Base-by-base conservation (phyloP, 257 asterid species). In the Apocynum venetum region DNA sequence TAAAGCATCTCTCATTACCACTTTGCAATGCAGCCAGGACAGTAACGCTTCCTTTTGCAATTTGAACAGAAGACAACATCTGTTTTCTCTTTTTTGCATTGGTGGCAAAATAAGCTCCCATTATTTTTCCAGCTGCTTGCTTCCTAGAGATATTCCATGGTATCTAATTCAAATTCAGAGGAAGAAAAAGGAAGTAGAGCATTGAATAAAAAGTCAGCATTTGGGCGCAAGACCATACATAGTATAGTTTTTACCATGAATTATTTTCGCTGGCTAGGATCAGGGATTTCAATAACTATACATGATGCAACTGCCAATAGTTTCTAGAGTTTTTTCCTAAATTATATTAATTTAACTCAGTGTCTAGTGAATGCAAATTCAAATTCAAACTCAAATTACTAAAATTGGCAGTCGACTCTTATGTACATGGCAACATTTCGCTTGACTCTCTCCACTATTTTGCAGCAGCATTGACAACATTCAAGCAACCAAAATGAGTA, bases 41-140 rank as follows among this genome's bases (percentile, higher is more conserved):
- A 91, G 87, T 91, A 91, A 74, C 86, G 89, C 75, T 87, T 92
- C 83, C 68, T 82, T 71, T 84, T 86, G 91, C 97, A 93, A 60
- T 83, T 89, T 67, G 86, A 87, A 87, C 97, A 91, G 77, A 80
- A 36, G 80, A 85, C 78, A 60, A 86, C 61, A 46, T 75, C 83
- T 66, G 35, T 75, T 79, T 82, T 84, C 76, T 77, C 49, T 49
- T 80, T 77, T 75, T 75, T 88, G 80, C 97, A 93, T 77, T 93
- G 97, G 76, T 93, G 97, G 81, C 97, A 92, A 80, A 43, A 64
- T 31, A 74, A 71, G 57, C 82, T 71, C 72, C 72, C 77, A 40
- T 74, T 85, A 75, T 84, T 83, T 85, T 80, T 78, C 77, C 73
- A 69, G 65, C 65, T 61, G n/a, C 76, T 71, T 46, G 82, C 72